phyloP scores from a whole-genome alignment of 2,329 filamentous ascomycete species.

The Cladosporium sp. region DNA sequence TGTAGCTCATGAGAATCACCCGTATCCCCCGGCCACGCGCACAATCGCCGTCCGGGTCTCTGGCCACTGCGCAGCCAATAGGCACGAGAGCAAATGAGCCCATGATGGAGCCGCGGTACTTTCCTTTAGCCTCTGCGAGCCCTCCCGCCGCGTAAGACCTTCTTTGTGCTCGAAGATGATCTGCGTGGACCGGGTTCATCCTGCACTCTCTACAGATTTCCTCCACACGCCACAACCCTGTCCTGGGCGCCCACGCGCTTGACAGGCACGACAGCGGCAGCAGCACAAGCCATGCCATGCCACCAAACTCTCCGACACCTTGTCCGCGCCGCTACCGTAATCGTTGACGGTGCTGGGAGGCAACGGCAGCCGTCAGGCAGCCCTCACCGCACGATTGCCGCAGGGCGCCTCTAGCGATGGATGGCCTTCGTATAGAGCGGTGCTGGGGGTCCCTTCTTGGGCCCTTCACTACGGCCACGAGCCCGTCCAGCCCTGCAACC shows the following conservation, averaged over 20 bases:
- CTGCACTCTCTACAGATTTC: neutral
- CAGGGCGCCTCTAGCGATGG: neutral
- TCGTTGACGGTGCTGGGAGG: neutral
- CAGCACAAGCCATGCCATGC: slow-evolving; percentile 1
- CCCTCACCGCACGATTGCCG: neutral
- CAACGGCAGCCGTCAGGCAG: neutral
- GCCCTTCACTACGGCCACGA: neutral
- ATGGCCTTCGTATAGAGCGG: neutral
- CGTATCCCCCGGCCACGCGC: neutral
- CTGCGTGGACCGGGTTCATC: slow-evolving; percentile 12
- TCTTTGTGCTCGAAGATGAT: slow-evolving; percentile 6
- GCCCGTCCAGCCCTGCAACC: neutral
- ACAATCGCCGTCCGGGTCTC: neutral
- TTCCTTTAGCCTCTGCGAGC: slow-evolving; percentile 8
- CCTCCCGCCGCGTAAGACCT: slow-evolving; percentile 4
- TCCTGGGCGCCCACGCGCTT: slow-evolving; percentile 11
- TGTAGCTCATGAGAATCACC: neutral
- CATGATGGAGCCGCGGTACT: slow-evolving; percentile 12
- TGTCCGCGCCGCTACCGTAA: no score
- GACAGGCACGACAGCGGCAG: neutral
- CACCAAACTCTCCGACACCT: slow-evolving; percentile 5
- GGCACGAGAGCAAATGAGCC: neutral
- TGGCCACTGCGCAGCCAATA: neutral
- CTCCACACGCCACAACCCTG: slow-evolving; percentile 8
- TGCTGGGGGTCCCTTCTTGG: no score